These are phyloP conservation scores for Pelargonium cotyledonis DNA, from an alignment of 441 rosid species.

Conservation along the genomic window DNA sequence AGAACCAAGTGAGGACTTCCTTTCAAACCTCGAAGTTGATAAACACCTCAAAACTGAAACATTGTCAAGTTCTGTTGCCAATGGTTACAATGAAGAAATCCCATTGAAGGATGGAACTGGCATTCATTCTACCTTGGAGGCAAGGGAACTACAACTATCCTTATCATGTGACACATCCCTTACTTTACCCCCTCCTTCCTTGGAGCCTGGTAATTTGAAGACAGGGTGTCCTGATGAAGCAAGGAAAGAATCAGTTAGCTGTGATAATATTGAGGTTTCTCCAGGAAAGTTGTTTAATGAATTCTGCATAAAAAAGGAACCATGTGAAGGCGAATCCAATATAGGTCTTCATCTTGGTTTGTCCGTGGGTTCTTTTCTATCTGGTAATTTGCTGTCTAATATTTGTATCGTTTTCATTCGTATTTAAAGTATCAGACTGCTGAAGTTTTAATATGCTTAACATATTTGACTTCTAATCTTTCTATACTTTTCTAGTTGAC, in stretches of 20 bases:
- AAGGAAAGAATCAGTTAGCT: constrained; percentile 24
- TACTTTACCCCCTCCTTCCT: constrained; percentile 29
- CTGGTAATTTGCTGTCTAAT: constrained; percentile 28
- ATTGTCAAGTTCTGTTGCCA: constrained; percentile 27
- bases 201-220: constrained; percentile 30
- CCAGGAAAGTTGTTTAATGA: constrained; percentile 26
- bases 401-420: not conserved
- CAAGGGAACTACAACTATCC: constrained; percentile 38
- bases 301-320: constrained; percentile 14
- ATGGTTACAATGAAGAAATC: constrained; percentile 24
- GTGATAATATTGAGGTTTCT: constrained; percentile 28
- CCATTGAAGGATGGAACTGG: constrained; percentile 27
- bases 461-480: constrained; percentile 9
- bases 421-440: not conserved
- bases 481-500: constrained; percentile 32
- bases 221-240: constrained; percentile 29
- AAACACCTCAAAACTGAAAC: constrained; percentile 27
- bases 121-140: constrained; percentile 28
- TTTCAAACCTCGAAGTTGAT: constrained; percentile 32
- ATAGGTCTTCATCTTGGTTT: constrained; percentile 47
- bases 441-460: constrained; percentile 1
- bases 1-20: constrained; percentile 39
- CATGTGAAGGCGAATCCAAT: constrained; percentile 31
- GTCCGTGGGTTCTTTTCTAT: constrained; percentile 30
- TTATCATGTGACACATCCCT: constrained; percentile 42